Conservation (phyloP, 1,284 basidiomycete genomes). For the Phellinidium pouzarii region DNA sequence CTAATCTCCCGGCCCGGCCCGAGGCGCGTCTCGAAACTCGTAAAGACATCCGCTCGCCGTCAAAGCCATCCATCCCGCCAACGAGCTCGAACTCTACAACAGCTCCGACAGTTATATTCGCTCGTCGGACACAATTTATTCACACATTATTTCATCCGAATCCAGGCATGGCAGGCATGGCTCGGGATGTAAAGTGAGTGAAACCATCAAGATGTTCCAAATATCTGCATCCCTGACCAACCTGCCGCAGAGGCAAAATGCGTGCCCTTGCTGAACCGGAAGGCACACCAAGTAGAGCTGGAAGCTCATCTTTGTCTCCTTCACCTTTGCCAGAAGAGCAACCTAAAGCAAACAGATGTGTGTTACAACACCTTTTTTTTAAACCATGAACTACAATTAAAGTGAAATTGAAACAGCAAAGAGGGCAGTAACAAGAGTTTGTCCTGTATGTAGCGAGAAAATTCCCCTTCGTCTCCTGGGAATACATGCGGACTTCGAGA, state of each 20-base stretch:
- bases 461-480: conserved; percentile 64
- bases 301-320: conserved; percentile 26
- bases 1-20: neutral
- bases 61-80: conserved; percentile 15
- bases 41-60: conserved; percentile 5
- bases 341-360: conserved; percentile 17
- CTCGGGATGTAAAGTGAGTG: conserved; percentile 5
- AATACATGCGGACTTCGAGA: conserved; percentile 56
- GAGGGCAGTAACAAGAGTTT: conserved; percentile 63
- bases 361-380: neutral
- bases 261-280: conserved; percentile 17
- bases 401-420: conserved; percentile 38
- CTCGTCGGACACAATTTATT: neutral
- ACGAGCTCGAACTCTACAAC: neutral
- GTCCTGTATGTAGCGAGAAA: conserved; percentile 63
- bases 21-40: neutral
- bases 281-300: conserved; percentile 6
- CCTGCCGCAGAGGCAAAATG: conserved; percentile 24
- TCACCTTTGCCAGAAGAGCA: conserved; percentile 26
- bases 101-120: neutral
- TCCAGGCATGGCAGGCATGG: conserved; percentile 7
- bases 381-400: conserved; percentile 9
- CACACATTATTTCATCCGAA: neutral
- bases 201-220: neutral
- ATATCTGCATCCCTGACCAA: neutral